Evolutionary conservation across 495 filamentous ascomycete species (phyloP).

Genomic region (Penicillium pulvis): DNA sequence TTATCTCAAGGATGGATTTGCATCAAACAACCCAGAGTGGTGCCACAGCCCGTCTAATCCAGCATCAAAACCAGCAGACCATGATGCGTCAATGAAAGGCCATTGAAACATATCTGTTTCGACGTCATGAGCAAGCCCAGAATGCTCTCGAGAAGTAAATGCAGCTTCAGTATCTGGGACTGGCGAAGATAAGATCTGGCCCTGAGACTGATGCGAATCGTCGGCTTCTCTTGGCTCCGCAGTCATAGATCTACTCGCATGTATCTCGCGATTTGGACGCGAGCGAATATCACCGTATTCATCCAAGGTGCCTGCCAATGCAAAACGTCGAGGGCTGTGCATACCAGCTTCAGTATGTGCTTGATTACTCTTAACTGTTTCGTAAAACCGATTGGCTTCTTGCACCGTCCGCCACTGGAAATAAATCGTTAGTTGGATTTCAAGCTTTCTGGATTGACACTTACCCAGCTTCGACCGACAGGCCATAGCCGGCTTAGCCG

Average conservation of each 20-base stretch:
- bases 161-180: slow-evolving; percentile 13
- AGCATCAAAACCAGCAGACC: slow-evolving; percentile 43
- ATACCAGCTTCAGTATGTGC: slow-evolving; percentile 23
- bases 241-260: slow-evolving; percentile 15
- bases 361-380: slow-evolving; percentile 36
- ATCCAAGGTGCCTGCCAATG: slow-evolving; percentile 41
- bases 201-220: background rate
- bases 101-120: slow-evolving; percentile 49
- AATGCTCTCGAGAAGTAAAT: slow-evolving; percentile 14
- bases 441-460: slow-evolving; percentile 1
- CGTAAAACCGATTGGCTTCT: slow-evolving; percentile 46
- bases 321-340: slow-evolving; percentile 34
- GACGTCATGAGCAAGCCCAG: slow-evolving; percentile 27
- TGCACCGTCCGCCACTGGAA: slow-evolving; percentile 44
- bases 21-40: slow-evolving; percentile 32
- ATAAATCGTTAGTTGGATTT: background rate
- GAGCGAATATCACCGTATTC: slow-evolving; percentile 49
- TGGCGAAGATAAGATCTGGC: slow-evolving; percentile 8
- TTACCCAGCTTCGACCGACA: slow-evolving; percentile 45
- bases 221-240: slow-evolving; percentile 9
- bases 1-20: slow-evolving; percentile 13
- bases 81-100: slow-evolving; percentile 48
- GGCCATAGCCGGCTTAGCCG: slow-evolving; percentile 42
- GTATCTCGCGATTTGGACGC: slow-evolving; percentile 26
- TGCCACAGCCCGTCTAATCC: slow-evolving; percentile 39